Evolutionary conservation across 1,284 basidiomycete species (phyloP).

Genomic region (Moesziomyces sp.): DNA sequence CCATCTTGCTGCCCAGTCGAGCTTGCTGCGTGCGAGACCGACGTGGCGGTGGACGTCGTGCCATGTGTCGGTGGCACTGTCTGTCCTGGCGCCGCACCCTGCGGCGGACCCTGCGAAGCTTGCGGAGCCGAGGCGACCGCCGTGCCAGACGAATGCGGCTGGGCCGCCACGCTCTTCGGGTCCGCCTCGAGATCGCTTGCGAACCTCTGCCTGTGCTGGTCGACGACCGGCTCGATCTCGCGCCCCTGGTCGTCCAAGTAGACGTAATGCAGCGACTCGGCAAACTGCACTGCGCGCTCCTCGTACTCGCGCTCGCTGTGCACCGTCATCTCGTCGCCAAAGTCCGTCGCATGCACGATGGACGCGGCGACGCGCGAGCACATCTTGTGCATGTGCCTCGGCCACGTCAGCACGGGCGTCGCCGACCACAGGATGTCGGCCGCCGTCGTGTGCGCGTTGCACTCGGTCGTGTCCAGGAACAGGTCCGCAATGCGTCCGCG

Average conservation of each 20-base stretch:
- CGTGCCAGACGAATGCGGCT: slow-evolving; percentile 21
- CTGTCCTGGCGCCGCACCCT: no score
- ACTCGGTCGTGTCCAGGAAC: slow-evolving; percentile 76
- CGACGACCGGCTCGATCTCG: slow-evolving; percentile 11
- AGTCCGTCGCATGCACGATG: slow-evolving; percentile 73
- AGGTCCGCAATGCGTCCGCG: slow-evolving; percentile 74
- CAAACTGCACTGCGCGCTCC: slow-evolving; percentile 72
- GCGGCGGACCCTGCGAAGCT: not conserved
- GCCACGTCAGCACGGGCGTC: slow-evolving; percentile 75
- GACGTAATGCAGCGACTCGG: slow-evolving; percentile 68
- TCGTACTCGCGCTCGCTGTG: slow-evolving; percentile 72
- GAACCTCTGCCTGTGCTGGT: slow-evolving; percentile 11
- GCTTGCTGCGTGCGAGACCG: no score
- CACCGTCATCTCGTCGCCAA: slow-evolving; percentile 74
- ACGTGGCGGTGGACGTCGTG: no score
- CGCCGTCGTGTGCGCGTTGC: slow-evolving; percentile 76
- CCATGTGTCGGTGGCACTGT: no score
- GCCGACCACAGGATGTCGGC: slow-evolving; percentile 75
- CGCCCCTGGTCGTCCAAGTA: slow-evolving; percentile 39
- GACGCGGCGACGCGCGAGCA: slow-evolving; percentile 75
- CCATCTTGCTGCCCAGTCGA: no score
- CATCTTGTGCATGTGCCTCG: slow-evolving; percentile 74
- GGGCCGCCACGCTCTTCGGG: slow-evolving; percentile 37
- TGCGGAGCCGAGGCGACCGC: not conserved
- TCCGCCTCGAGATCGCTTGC: slow-evolving; percentile 42